These are phyloP conservation scores for Lachancea quebecensis DNA, from an alignment of 805 yeast genomes.

Conservation along the genomic window DNA sequence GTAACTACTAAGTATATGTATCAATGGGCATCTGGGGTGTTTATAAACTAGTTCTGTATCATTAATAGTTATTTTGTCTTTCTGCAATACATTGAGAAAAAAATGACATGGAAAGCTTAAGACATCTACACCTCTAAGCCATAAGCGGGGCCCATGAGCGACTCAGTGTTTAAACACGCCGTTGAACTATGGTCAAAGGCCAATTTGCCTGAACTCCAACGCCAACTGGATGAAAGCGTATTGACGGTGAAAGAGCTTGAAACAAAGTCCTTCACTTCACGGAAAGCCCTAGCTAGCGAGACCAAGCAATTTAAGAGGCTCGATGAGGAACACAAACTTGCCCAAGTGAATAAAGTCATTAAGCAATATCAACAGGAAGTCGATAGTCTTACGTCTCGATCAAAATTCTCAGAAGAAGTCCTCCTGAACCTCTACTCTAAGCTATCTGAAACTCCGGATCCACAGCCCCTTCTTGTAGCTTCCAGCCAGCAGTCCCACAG, in stretches of 20 bases:
- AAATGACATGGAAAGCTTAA: background rate
- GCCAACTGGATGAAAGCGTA: constrained; percentile 66
- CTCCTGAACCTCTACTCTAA: constrained; percentile 70
- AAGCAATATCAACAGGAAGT: constrained; percentile 81
- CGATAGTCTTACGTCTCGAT: constrained; percentile 71
- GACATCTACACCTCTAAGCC: too few relatives aligned
- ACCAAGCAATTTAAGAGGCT: constrained; percentile 80
- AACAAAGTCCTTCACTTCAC: constrained; percentile 53
- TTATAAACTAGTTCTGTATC: background rate
- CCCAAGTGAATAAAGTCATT: constrained; percentile 40
- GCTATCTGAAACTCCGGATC: constrained; percentile 90
- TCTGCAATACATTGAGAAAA: background rate
- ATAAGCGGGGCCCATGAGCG: background rate
- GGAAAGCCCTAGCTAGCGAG: constrained; percentile 71
- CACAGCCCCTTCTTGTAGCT: constrained; percentile 68
- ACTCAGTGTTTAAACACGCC: constrained; percentile 36
- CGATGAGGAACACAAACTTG: constrained; percentile 57
- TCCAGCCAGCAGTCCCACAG: constrained; percentile 58
- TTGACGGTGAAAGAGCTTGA: constrained; percentile 66
- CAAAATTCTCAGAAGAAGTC: constrained; percentile 64
- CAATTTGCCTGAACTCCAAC: constrained; percentile 64
- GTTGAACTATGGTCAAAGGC: constrained; percentile 70
- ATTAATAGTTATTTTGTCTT: background rate
- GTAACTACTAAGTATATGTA: background rate
- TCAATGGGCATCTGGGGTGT: background rate